Base-by-base conservation (phyloP, 768 basidiomycete species). In the Candolleomyces eurysporus region DNA sequence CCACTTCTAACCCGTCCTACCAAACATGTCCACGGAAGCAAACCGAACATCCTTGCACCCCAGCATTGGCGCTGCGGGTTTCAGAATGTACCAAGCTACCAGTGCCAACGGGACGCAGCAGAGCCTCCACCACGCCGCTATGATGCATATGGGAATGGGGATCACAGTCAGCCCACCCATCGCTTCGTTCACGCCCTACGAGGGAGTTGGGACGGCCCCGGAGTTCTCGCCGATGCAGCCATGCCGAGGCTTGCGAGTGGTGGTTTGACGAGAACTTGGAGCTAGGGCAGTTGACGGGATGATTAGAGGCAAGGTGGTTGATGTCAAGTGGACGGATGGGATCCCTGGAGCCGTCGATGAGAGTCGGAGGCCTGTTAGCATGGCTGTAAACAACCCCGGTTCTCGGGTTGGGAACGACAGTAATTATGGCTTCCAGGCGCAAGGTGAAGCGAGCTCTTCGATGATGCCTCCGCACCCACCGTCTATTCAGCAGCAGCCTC, bases 1-100 rank as follows among this genome's bases (percentile, higher is more conserved):
- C 89, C 5, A 90, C 90, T 5, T 91, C 89, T 66, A 90, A 93
- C 65, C 90, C 91, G 0, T 92, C 92, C 73, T 93, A 92, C 67
- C 91, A 91, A 65, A 46, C 48, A 40, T 48, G 26, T 57, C 43
- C 57, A 58, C 46, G 22, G 60, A 58, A 46, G 54, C 49, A 7
- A 72, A 65, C 68, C 63, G 77, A 57, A 74, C 73, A 21, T 54
- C 56, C 5, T 71, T 87, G 6, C 85, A 87, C 60, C 83, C 86
- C 1, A 78, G 76, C 16, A 76, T 86, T 48, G 85, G 85, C 2
- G 84, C 85, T 0, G 85, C 85, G 5, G 84, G 87, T 3, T 87
- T 87, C 73, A 85, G 82, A 64, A 78, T 82, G n/a, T 85, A 86
- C 66, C 79, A 81, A 0, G 76, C 82, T 30, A 74, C 36, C 8